phyloP scores from a whole-genome alignment of 192 early-diverging fungal species.

The Backusella parvicylindrica region DNA sequence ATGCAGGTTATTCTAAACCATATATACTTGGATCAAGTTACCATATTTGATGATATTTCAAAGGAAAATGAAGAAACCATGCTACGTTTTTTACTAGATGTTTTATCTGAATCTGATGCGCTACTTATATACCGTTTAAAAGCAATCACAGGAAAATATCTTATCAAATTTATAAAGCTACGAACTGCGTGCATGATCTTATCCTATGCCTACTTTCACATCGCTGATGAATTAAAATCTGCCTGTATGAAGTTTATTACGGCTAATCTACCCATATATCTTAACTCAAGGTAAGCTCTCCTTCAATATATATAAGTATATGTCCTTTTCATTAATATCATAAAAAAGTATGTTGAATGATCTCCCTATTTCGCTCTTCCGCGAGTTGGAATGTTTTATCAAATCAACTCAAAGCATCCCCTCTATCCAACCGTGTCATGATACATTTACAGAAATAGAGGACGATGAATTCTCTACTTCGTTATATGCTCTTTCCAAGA shows the following conservation, averaged over 20 bases:
- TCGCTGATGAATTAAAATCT: constrained; percentile 41
- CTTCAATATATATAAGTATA: not conserved
- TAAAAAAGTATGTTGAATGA: constrained; percentile 12
- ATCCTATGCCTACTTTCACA: constrained; percentile 51
- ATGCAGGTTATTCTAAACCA: constrained; percentile 50
- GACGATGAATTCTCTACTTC: not conserved
- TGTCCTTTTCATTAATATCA: not conserved
- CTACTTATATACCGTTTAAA: constrained; percentile 51
- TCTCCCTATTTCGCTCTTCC: constrained; percentile 7
- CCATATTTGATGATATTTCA: constrained; percentile 38
- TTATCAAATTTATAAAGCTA: constrained; percentile 38
- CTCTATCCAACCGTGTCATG: not conserved
- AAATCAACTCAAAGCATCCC: not conserved
- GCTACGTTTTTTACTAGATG: constrained; percentile 47
- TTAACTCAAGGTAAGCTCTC: constrained; percentile 33
- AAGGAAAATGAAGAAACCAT: constrained; percentile 38
- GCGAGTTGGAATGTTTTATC: constrained; percentile 20
- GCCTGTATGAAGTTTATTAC: constrained; percentile 55
- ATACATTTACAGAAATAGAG: constrained; percentile 3
- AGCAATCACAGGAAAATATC: constrained; percentile 34
- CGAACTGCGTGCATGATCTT: constrained; percentile 51
- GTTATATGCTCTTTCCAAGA: not conserved
- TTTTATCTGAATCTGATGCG: constrained; percentile 64
- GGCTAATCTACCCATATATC: constrained; percentile 40
- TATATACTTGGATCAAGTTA: constrained; percentile 48